A percentile compares a stretch with the other conserved stretches of the same genome.
Conservation (phyloP, 306 rosid species). For the Argentina anserina region DNA sequence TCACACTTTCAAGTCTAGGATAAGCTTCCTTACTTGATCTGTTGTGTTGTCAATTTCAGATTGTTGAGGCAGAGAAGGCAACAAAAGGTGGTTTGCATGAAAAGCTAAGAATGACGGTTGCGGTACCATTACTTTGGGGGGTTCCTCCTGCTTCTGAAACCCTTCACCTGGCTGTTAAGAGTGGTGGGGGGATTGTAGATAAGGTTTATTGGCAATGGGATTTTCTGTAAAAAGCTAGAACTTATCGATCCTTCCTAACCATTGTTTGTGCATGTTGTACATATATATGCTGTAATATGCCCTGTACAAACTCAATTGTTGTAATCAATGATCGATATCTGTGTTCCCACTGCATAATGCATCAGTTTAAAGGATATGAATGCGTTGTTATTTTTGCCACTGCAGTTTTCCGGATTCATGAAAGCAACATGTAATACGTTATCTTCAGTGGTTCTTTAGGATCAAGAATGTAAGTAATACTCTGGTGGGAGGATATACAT, state of each 20-base stretch:
- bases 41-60: conserved; percentile 37
- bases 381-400: neutral
- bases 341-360: neutral
- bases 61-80: conserved; percentile 85
- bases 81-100: conserved; percentile 84
- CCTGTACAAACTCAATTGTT: conserved; percentile 31
- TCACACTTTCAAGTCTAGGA: neutral
- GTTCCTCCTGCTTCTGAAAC: conserved; percentile 97
- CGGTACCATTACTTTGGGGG: conserved; percentile 97
- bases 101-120: conserved; percentile 93
- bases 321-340: neutral
- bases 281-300: conserved; percentile 40
- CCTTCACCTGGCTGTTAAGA: conserved; percentile 92
- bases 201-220: conserved; percentile 97
- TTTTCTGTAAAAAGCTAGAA: conserved; percentile 54
- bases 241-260: conserved; percentile 43
- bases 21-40: neutral
- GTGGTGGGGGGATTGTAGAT: conserved; percentile 98
- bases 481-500: no score
- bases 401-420: neutral
- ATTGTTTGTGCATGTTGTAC: conserved; percentile 64
- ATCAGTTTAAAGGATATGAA: neutral
- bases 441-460: no score
- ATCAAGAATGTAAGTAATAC: no score
- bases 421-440: neutral